Evolutionary conservation across 2,329 filamentous ascomycete genomes (phyloP).

Genomic region (Claviceps sorghi): DNA sequence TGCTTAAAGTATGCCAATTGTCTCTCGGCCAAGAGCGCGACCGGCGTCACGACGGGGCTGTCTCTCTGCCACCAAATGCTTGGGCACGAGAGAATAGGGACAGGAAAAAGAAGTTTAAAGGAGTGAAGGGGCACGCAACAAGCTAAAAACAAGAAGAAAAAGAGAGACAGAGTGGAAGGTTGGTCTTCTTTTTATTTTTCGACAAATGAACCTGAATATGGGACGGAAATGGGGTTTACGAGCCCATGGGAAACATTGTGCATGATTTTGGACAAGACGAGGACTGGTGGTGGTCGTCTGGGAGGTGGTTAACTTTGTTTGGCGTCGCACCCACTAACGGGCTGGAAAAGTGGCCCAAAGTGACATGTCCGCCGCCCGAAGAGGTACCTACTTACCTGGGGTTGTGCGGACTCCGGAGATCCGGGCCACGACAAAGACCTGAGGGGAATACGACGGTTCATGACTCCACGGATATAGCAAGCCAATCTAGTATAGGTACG

Average conservation of each 20-base stretch:
- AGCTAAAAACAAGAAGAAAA: not conserved
- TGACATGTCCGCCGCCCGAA: not conserved
- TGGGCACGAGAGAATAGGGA: not conserved
- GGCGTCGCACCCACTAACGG: not conserved
- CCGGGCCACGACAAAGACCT: too few relatives aligned
- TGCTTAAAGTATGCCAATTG: not conserved
- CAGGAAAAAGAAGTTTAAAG: not conserved
- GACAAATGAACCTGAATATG: not conserved
- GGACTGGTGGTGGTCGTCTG: not conserved
- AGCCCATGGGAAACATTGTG: not conserved
- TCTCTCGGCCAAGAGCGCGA: not conserved
- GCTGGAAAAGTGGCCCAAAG: not conserved
- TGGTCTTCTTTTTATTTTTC: not conserved
- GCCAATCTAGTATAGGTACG: too few relatives aligned
- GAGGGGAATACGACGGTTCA: too few relatives aligned
- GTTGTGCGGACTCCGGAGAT: not conserved
- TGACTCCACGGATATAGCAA: too few relatives aligned
- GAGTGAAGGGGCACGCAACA: constrained; percentile 1
- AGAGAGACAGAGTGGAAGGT: not conserved
- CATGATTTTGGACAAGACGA: not conserved
- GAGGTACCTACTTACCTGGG: not conserved
- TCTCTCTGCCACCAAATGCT: not conserved
- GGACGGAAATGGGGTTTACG: not conserved
- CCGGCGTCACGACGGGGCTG: not conserved
- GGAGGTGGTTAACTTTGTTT: not conserved